phyloP scores from a whole-genome alignment of 1,139 yeast species.

The Arxiozyma telluris region DNA sequence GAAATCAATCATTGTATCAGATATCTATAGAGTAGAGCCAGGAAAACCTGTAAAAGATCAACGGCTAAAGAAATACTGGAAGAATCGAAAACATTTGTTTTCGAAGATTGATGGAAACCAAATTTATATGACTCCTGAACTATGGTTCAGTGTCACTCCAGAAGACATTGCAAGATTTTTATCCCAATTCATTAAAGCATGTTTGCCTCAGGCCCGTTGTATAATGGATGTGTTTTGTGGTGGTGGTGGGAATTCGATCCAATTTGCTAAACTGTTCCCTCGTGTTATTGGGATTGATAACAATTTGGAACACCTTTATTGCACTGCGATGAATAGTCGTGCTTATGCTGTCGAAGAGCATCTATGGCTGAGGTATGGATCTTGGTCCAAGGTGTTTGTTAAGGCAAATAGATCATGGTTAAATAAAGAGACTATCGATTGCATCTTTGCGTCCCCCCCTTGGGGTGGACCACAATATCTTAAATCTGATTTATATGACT shows the following conservation, averaged over 20 bases:
- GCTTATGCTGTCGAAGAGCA: slow-evolving; percentile 53
- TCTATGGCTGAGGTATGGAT: slow-evolving; percentile 43
- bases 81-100: slow-evolving; percentile 16
- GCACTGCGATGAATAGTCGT: slow-evolving; percentile 65
- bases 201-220: slow-evolving; percentile 39
- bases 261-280: slow-evolving; percentile 56
- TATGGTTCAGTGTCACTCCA: slow-evolving; percentile 91
- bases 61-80: slow-evolving; percentile 24
- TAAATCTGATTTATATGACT: slow-evolving; percentile 39
- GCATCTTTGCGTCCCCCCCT: slow-evolving; percentile 82
- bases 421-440: slow-evolving; percentile 40
- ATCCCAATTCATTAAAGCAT: slow-evolving; percentile 48
- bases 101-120: slow-evolving; percentile 46
- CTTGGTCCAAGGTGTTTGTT: slow-evolving; percentile 40
- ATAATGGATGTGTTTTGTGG: slow-evolving; percentile 60
- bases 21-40: slow-evolving; percentile 12
- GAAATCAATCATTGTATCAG: slow-evolving; percentile 9
- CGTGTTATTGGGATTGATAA: slow-evolving; percentile 61
- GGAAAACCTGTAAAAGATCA: slow-evolving; percentile 11
- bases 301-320: slow-evolving; percentile 49
- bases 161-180: slow-evolving; percentile 59
- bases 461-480: slow-evolving; percentile 90
- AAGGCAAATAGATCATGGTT: slow-evolving; percentile 2
- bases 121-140: slow-evolving; percentile 58
- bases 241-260: slow-evolving; percentile 90